Evolutionary conservation across 192 early-diverging fungal genomes (phyloP).

Genomic region (Backusella liffmaniae): DNA sequence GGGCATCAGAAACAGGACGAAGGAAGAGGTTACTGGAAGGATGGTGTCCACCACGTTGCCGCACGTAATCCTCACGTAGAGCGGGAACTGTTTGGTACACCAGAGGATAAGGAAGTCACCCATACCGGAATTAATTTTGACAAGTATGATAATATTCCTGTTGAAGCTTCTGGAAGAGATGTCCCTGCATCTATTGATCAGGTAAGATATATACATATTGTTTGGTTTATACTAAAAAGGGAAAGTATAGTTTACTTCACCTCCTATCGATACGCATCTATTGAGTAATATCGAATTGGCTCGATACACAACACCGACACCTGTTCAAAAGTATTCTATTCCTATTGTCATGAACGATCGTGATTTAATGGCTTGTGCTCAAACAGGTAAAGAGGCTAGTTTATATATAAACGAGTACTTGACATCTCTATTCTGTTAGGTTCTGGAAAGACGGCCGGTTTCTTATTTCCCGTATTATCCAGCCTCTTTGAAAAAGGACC

Average conservation of each 20-base stretch:
- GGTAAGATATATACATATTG: not conserved
- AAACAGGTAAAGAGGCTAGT: conserved; percentile 61
- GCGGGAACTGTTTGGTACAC: conserved; percentile 68
- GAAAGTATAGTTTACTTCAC: conserved; percentile 41
- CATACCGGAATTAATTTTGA: conserved; percentile 98
- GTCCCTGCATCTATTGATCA: conserved; percentile 60
- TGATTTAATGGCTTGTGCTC: conserved; percentile 99
- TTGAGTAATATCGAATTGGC: conserved; percentile 88
- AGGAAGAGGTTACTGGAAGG: conserved; percentile 63
- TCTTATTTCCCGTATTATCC: conserved; percentile 93
- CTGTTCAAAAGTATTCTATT: conserved; percentile 93
- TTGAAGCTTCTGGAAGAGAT: conserved; percentile 77
- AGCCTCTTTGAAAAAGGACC: conserved; percentile 82
- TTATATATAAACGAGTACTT: no score
- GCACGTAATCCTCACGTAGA: conserved; percentile 79
- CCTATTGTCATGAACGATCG: conserved; percentile 77
- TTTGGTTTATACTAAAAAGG: not conserved
- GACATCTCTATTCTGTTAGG: conserved; percentile 20
- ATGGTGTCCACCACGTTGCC: conserved; percentile 79
- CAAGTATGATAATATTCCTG: conserved; percentile 99
- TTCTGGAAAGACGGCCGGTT: conserved; percentile 94
- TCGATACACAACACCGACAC: conserved; percentile 87
- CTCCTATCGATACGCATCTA: conserved; percentile 81
- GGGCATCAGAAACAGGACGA: conserved; percentile 22
- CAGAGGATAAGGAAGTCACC: conserved; percentile 75